Conservation (phyloP, 495 filamentous ascomycete species). For the Xylaria scruposa region DNA sequence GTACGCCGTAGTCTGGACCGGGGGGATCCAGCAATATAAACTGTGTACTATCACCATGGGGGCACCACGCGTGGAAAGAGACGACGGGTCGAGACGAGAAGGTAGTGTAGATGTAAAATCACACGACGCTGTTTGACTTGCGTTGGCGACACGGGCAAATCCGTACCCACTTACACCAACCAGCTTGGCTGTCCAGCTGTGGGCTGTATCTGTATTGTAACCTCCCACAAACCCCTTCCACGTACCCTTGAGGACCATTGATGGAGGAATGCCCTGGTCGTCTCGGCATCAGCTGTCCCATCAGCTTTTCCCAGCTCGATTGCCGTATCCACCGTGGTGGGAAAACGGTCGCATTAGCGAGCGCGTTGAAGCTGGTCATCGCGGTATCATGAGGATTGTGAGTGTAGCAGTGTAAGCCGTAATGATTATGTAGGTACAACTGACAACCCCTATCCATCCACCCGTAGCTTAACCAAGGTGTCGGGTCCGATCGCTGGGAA, state of each 20-base stretch:
- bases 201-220: not conserved
- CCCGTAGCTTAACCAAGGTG: conserved; percentile 33
- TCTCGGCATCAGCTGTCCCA: conserved; percentile 24
- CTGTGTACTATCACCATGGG: not conserved
- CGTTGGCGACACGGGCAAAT: not conserved
- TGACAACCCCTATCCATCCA: conserved; percentile 26
- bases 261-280: not conserved
- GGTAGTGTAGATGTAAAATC: not conserved
- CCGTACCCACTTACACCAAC: conserved; percentile 9
- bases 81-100: conserved; percentile 4
- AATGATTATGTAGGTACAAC: not conserved
- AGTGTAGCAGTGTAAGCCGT: not conserved
- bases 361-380: conserved; percentile 10
- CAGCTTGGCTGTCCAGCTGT: not conserved
- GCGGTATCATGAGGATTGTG: not conserved
- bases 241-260: not conserved
- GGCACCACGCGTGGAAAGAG: not conserved
- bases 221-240: not conserved
- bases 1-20: not conserved
- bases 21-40: conserved; percentile 12
- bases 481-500: conserved; percentile 39
- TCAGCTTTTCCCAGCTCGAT: conserved; percentile 23
- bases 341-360: not conserved
- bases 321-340: conserved; percentile 10
- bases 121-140: not conserved